These are phyloP conservation scores for Potentilla sterilis DNA, from an alignment of 306 rosid species.

Conservation along the genomic window DNA sequence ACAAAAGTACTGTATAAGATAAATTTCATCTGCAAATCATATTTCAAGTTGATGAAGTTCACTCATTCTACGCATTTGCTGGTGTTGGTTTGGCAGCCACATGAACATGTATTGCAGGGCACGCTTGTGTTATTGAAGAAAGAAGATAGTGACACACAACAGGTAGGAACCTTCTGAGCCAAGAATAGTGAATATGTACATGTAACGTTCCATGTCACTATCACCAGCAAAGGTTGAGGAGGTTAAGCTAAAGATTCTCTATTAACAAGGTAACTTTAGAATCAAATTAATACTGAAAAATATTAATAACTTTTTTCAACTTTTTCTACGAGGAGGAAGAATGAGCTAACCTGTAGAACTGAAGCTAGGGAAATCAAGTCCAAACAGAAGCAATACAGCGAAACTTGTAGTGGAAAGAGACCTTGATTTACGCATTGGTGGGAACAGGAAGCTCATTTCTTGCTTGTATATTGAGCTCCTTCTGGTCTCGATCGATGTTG, in stretches of 20 bases:
- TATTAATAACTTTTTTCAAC: not conserved
- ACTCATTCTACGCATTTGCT: constrained; percentile 69
- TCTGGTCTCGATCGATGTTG: not conserved
- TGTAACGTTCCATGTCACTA: constrained; percentile 93
- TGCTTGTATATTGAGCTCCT: not conserved
- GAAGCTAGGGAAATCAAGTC: not conserved
- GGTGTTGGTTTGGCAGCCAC: constrained; percentile 67
- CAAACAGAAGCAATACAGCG: not conserved
- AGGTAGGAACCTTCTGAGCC: constrained; percentile 64
- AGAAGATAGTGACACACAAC: constrained; percentile 81
- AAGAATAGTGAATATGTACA: constrained; percentile 80
- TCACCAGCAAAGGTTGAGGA: constrained; percentile 23
- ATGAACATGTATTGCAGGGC: constrained; percentile 65
- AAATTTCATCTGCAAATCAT: not conserved
- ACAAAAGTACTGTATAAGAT: constrained; percentile 2
- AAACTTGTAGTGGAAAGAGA: not conserved
- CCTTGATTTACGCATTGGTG: not conserved
- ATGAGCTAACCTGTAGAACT: not conserved
- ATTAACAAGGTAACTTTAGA: too few species aligned
- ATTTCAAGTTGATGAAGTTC: not conserved
- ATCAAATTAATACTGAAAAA: not conserved
- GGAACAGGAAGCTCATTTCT: not conserved
- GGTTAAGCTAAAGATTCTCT: not conserved
- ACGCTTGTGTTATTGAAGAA: constrained; percentile 74
- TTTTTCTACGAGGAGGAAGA: not conserved